phyloP scores from a whole-genome alignment of 2,329 filamentous ascomycete genomes.

The Pochonia chlamydosporia region DNA sequence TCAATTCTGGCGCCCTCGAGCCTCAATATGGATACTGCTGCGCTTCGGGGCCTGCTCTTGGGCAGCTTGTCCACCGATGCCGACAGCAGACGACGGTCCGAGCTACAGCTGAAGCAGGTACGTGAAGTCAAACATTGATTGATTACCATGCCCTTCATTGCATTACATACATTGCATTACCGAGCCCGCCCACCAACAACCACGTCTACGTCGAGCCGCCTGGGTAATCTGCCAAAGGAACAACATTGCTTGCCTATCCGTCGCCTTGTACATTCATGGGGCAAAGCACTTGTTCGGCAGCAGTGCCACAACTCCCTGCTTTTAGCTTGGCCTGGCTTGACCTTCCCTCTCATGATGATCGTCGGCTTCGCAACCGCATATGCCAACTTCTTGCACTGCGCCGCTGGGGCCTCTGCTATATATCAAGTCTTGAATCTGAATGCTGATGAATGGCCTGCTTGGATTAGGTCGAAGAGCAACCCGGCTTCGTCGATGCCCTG shows the following conservation, averaged over 20 bases:
- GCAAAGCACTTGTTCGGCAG: too few relatives aligned
- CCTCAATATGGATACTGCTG: constrained; percentile 62
- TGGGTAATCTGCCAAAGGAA: too few relatives aligned
- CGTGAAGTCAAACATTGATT: constrained; percentile 21
- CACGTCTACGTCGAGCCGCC: not conserved
- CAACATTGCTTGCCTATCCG: too few relatives aligned
- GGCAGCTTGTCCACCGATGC: constrained; percentile 70
- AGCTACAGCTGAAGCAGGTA: constrained; percentile 78
- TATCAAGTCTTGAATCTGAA: not conserved
- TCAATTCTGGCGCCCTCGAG: constrained; percentile 2
- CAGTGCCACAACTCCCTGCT: too few relatives aligned
- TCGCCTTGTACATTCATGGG: too few relatives aligned
- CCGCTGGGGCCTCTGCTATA: not conserved
- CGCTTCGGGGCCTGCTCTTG: constrained; percentile 69
- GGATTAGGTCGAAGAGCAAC: constrained; percentile 75
- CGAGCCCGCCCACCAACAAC: not conserved
- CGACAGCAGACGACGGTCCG: constrained; percentile 69
- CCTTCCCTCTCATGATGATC: too few relatives aligned
- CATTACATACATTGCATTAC: too few relatives aligned
- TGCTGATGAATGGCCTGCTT: constrained; percentile 4
- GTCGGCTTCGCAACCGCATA: too few relatives aligned
- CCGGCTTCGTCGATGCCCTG: constrained; percentile 85
- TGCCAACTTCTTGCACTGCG: too few relatives aligned
- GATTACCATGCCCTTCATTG: not conserved
- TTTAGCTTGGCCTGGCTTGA: too few relatives aligned